Conservation (phyloP, 768 basidiomycete genomes). For the Leccinum incarnatum region DNA sequence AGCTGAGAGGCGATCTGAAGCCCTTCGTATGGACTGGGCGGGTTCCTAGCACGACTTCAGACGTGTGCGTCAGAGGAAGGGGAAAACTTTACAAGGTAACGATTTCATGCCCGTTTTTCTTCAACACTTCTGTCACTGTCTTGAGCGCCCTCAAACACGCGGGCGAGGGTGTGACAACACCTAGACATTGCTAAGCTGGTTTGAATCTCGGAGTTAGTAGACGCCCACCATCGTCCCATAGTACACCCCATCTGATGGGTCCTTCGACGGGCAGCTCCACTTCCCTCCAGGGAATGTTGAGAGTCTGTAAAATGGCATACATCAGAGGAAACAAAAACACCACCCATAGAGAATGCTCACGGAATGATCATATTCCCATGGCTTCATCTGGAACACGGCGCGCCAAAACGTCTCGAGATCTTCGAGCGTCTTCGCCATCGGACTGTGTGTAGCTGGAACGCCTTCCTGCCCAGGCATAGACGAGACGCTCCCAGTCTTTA, state of each 20-base stretch:
- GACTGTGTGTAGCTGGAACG: slow-evolving; percentile 50
- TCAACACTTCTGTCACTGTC: slow-evolving; percentile 42
- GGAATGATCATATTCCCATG: slow-evolving; percentile 64
- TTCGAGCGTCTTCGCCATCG: slow-evolving; percentile 59
- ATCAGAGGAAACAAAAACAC: background rate
- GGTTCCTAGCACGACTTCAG: slow-evolving; percentile 14
- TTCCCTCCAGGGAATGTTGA: slow-evolving; percentile 35
- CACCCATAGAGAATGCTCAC: slow-evolving; percentile 21
- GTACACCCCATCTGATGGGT: slow-evolving; percentile 56
- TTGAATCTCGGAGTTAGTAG: background rate
- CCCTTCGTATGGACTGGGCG: slow-evolving; percentile 51
- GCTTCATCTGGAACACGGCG: slow-evolving; percentile 54
- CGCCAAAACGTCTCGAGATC: slow-evolving; percentile 68
- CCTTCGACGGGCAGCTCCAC: slow-evolving; percentile 46
- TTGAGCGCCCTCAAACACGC: slow-evolving; percentile 55
- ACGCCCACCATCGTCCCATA: slow-evolving; percentile 58
- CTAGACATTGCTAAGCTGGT: slow-evolving; percentile 32
- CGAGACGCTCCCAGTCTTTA: slow-evolving; percentile 45
- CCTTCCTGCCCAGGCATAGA: slow-evolving; percentile 56
- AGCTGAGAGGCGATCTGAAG: slow-evolving; percentile 52
- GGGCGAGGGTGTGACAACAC: slow-evolving; percentile 56
- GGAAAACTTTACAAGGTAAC: slow-evolving; percentile 47
- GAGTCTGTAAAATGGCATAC: slow-evolving; percentile 21
- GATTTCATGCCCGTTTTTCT: slow-evolving; percentile 47
- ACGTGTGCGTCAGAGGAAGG: background rate